Evolutionary conservation across 768 basidiomycete genomes (phyloP), one percentile per base, ranked within the genome.

Genomic region (Cystoderma amianthinum): DNA sequence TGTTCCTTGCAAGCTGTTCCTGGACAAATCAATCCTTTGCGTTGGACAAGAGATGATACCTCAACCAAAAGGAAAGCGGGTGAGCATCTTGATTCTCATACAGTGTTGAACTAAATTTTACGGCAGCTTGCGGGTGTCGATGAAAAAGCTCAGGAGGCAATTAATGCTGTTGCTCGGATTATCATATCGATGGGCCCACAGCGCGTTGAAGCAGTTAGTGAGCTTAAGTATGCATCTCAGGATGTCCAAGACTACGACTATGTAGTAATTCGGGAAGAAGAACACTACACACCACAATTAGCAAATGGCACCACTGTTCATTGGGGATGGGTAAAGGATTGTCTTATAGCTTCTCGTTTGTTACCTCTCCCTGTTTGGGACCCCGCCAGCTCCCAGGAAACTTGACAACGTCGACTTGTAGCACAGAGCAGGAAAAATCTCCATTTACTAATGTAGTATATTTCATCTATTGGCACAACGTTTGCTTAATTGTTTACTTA

Each of bases 311-410:
- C 53, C 17, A 66, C 62, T 13, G 79, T 81, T 12, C 61, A 70
- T 44, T 76, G 85, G 61, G 53, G 59, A 13, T 91, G 85, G 85
- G 74, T 91, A 30, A 92, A 91, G 58, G 75, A 85, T 36, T 83
- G 84, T 51, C 62, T 91, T 21, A 72, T 86, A 45, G 71, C 82
- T 12, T 80, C 82, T 11, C 65, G 79, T 22, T 53, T 75, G 19
- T 54, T 74, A 3, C 60, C 64, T 32, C 55, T 63, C 7, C 64
- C 63, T 2, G 44, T 49, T 18, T 61, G 61, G 59, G 51, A 56
- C 34, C 39, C 22, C 22, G 48, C 35, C 2, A 22, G 51, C n/a
- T 54, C 56, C 11, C 55, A 59, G 47, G 57, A 56, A 39, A 45
- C 47, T 9, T 54, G 38, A 39, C n/a, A 32, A n/a, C n/a, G n/a